Base-by-base conservation (phyloP, 2,329 filamentous ascomycete species). In the Diaporthe ampelina region DNA sequence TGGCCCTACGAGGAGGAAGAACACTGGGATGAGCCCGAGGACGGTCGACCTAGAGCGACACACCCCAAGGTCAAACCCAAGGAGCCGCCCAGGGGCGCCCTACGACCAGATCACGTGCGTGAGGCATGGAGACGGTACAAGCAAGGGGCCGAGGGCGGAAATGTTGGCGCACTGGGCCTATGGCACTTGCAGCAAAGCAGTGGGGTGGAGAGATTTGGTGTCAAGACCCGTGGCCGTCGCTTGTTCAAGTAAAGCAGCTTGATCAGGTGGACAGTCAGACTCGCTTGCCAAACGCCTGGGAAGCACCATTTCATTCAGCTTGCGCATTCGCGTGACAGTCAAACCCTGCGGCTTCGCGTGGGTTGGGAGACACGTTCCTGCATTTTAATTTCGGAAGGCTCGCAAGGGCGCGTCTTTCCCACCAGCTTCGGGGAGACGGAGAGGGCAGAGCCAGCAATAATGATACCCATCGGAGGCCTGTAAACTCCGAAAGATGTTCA, bases 51-150 rank as follows among this genome's bases (percentile, higher is more conserved):
- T 0, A 70, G 74, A 15, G 73, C 78, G 5, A 83, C 80, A 72
- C 78, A 79, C 2, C 77, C 76, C 58, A 82, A 79, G 76, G 84
- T 79, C 73, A 76, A 81, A 26, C 81, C 83, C 9, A 80, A 82
- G 52, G 81, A 85, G 59, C 81, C 80, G 5, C 82, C 84, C 54
- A 85, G 87, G 50, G 90, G 88, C 0, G 93, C 94, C 0, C 80
- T 96, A 61, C 89, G 92, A 35, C 93, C 94, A 0, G 94, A 95
- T 75, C 94, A 95, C 82, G 82, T 96, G 59, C 87, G 93, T 26
- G 94, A 95, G 81, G 93, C 94, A 7, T 86, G 93, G 81, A 86
- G 93, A 73, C 87, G 93, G 65, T 94, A 94, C 81, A 92, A 90
- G 80, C 82, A 88, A 58, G 85, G 89, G 32, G 85, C 89, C 5